Conservation (phyloP, 805 yeast genomes). For the Candida berthetii region DNA sequence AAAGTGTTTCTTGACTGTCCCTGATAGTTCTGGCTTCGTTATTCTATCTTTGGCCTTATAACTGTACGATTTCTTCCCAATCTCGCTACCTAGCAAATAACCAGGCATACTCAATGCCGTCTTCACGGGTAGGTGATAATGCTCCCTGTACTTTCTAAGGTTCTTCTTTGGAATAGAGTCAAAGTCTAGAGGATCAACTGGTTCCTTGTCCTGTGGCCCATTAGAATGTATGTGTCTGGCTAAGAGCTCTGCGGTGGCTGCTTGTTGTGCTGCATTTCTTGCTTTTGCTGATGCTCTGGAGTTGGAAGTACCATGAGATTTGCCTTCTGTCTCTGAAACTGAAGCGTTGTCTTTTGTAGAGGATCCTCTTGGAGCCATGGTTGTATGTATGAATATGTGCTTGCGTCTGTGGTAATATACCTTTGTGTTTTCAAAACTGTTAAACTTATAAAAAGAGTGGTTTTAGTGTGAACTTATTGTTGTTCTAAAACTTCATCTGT, state of each 20-base stretch:
- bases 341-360: slow-evolving; percentile 17
- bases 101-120: slow-evolving; percentile 65
- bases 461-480: too few species aligned
- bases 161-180: slow-evolving; percentile 51
- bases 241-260: slow-evolving; percentile 62
- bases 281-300: slow-evolving; percentile 50
- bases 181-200: slow-evolving; percentile 63
- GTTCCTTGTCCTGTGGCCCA: slow-evolving; percentile 55
- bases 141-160: slow-evolving; percentile 63
- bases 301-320: slow-evolving; percentile 8
- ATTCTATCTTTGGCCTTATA: slow-evolving; percentile 36
- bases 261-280: slow-evolving; percentile 54
- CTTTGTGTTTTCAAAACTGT: too few species aligned
- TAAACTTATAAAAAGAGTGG: too few species aligned
- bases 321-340: slow-evolving; percentile 17
- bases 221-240: slow-evolving; percentile 68
- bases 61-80: slow-evolving; percentile 64
- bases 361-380: slow-evolving; percentile 19
- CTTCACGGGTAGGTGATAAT: slow-evolving; percentile 50
- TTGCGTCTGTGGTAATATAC: neutral
- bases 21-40: slow-evolving; percentile 54
- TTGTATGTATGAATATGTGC: neutral
- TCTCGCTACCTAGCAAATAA: slow-evolving; percentile 57
- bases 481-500: too few species aligned
- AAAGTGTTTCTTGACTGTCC: slow-evolving; percentile 65